phyloP scores from a whole-genome alignment of 345 rosid genomes.

The Melaleuca quinquenervia region DNA sequence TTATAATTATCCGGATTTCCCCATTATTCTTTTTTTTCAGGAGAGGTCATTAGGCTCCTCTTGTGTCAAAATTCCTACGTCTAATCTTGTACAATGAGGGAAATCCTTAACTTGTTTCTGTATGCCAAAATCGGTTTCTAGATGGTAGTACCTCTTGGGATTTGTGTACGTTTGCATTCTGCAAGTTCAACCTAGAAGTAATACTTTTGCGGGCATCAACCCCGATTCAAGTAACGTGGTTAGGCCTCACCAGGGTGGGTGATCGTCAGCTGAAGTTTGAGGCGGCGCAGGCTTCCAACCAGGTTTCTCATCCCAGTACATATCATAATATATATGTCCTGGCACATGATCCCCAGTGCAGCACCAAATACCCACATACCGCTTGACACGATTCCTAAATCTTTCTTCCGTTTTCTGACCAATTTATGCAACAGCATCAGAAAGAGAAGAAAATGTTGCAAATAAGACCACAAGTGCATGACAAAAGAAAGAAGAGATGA shows the following conservation, averaged over 20 bases:
- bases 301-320: constrained; percentile 97
- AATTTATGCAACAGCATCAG: neutral
- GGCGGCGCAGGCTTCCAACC: constrained; percentile 88
- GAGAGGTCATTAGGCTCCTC: neutral
- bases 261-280: constrained; percentile 60
- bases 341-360: constrained; percentile 67
- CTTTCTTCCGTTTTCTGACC: constrained; percentile 52
- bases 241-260: constrained; percentile 46
- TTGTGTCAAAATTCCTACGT: neutral
- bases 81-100: neutral
- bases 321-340: constrained; percentile 88
- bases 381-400: constrained; percentile 69
- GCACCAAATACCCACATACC: constrained; percentile 93
- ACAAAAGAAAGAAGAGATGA: neutral
- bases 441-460: neutral
- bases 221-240: neutral
- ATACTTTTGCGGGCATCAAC: neutral
- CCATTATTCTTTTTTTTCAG: neutral
- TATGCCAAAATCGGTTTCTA: neutral
- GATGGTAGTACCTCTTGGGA: neutral
- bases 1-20: neutral
- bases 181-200: neutral
- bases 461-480: neutral
- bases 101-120: neutral
- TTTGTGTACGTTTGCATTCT: neutral